Evolutionary conservation across 768 basidiomycete genomes (phyloP).

Genomic region (Psilocybe cyanescens): DNA sequence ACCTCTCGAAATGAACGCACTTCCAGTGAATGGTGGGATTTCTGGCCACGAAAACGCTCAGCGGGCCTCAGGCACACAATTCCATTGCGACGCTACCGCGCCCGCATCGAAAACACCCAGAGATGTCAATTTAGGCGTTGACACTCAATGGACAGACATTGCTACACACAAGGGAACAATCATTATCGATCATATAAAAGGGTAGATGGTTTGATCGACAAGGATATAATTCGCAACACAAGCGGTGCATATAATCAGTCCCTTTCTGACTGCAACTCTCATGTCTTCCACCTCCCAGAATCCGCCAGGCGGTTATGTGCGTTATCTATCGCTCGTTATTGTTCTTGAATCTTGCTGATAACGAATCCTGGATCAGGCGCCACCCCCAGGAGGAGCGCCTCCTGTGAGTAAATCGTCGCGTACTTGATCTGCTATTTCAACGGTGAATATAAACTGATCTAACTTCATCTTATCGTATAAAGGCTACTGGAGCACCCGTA

Average conservation of each 20-base stretch:
- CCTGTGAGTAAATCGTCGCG: slow-evolving; percentile 2
- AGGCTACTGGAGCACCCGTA: slow-evolving; percentile 4
- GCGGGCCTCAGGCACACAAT: too few species aligned
- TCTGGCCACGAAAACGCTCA: too few species aligned
- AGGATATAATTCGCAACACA: neutral
- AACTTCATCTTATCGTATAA: neutral
- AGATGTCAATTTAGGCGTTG: neutral
- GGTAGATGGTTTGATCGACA: slow-evolving; percentile 7
- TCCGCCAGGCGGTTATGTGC: neutral
- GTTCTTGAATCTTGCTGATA: neutral
- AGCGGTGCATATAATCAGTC: too few species aligned
- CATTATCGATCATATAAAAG: neutral
- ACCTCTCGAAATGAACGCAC: too few species aligned
- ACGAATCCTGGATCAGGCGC: neutral
- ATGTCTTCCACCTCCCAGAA: slow-evolving; percentile 1
- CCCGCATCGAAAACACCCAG: too few species aligned
- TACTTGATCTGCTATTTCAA: neutral
- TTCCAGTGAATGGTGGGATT: too few species aligned
- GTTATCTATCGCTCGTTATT: neutral
- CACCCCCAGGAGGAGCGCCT: slow-evolving; percentile 1
- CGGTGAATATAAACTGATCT: neutral
- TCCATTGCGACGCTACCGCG: too few species aligned
- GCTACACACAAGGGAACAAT: neutral
- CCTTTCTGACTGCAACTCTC: neutral
- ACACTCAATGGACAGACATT: neutral